Conservation (phyloP, 202 grass and related monocot genomes). For the Setaria viridis region DNA sequence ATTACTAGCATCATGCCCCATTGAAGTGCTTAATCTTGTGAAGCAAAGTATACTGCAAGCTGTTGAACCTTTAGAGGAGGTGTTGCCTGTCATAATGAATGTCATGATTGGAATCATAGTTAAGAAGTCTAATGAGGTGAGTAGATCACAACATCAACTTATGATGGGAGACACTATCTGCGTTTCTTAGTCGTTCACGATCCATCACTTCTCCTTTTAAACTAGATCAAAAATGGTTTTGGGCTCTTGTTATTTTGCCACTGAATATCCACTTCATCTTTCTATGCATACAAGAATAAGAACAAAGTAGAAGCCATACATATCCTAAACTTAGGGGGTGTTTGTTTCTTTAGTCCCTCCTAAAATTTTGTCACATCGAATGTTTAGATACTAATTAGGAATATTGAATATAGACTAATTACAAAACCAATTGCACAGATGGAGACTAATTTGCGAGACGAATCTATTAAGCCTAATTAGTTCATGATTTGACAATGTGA, state of each 20-base stretch:
- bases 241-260: slow-evolving; percentile 2
- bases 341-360: too few relatives aligned
- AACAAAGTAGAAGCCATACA: neutral
- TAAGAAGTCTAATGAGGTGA: slow-evolving; percentile 94
- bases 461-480: too few relatives aligned
- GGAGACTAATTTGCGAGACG: too few relatives aligned
- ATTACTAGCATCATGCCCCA: slow-evolving; percentile 73
- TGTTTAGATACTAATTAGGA: too few relatives aligned
- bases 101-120: slow-evolving; percentile 86
- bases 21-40: slow-evolving; percentile 78
- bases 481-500: too few relatives aligned
- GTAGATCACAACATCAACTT: slow-evolving; percentile 14
- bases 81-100: slow-evolving; percentile 84
- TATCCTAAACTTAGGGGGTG: neutral
- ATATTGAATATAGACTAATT: too few relatives aligned
- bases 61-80: slow-evolving; percentile 66
- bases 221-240: neutral
- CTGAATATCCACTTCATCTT: neutral
- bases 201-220: neutral
- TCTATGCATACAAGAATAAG: neutral
- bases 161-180: slow-evolving; percentile 18
- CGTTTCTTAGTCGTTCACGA: slow-evolving; percentile 23
- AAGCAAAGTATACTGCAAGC: slow-evolving; percentile 91
- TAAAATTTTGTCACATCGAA: too few relatives aligned
- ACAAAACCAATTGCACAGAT: too few relatives aligned